Evolutionary conservation across 2,329 filamentous ascomycete genomes (phyloP), one percentile per base, ranked within the genome.

Genomic region (Talaromyces sp.): DNA sequence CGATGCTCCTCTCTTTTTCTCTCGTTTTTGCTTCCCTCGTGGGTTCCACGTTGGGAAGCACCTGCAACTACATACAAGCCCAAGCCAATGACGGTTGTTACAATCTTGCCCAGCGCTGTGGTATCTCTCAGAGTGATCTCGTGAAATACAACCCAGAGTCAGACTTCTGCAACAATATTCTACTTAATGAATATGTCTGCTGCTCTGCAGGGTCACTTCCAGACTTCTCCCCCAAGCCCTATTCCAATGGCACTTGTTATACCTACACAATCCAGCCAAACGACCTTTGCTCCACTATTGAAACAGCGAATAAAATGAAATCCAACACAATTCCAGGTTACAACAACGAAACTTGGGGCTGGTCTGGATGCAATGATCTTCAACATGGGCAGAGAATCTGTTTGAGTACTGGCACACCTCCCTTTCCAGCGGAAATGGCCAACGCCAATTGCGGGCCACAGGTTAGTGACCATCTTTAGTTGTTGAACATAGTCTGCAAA

Each of bases 401-500:
- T 44, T 64, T 81, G 0, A 78, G 76, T 61, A 63, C 65, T 0
- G 80, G 80, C 4, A 63, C 60, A 1, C 71, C 78, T 6, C 78
- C 78, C 0, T 73, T 81, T 68, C 80, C 80, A 1, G 69, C 74
- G 1, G 61, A 70, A 1, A 64, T 78, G 2, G 30, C 67, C 0
- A 73, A 76, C 54, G 76, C 77, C 13, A 63, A 74, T 0, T 82
- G 82, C 65, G 82, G 82, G 0, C 82, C 82, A 1, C 72, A 76
- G 32, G 54, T 56, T 32, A 39, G 27, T 22, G 28, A 56, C 15
- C 11, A 44, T n/a, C 17, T 22, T 7, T 13, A 10, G 19, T 19
- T 22, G n/a, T 22, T 47, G 6, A 19, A 19, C 3, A 22, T 19
- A 22, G 9, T 47, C n/a, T 47, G 42, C 2, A 22, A 47, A 47